These are phyloP conservation scores for Colletotrichum sp. DNA, from an alignment of 2,329 filamentous ascomycete species.

Conservation along the genomic window DNA sequence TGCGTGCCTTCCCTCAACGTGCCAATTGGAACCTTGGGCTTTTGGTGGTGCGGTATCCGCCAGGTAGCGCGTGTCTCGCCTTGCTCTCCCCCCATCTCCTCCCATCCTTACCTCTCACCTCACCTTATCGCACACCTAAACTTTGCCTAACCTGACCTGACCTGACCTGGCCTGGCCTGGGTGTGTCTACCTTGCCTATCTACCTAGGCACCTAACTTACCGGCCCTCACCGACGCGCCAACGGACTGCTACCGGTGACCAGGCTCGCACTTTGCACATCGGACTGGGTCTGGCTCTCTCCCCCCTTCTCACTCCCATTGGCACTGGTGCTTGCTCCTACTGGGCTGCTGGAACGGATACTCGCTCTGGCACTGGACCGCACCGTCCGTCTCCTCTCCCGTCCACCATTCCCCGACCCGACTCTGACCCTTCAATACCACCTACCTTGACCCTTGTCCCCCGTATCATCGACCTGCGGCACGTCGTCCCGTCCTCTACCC, in stretches of 20 bases:
- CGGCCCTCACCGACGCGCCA: background rate
- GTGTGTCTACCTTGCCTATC: background rate
- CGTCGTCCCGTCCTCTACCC: slow-evolving; percentile 20
- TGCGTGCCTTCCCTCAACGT: background rate
- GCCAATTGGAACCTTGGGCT: background rate
- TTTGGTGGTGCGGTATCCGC: background rate
- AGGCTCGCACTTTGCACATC: background rate
- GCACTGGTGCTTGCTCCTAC: background rate
- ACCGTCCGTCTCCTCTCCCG: background rate
- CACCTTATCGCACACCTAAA: background rate
- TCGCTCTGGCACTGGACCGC: background rate
- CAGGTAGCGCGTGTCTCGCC: background rate
- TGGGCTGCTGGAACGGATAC: background rate
- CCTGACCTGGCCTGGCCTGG: background rate
- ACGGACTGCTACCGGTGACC: background rate
- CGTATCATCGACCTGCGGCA: slow-evolving; percentile 21
- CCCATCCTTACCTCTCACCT: background rate
- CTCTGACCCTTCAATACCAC: slow-evolving; percentile 12
- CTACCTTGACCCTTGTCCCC: slow-evolving; percentile 21
- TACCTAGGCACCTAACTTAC: background rate
- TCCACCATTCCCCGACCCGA: slow-evolving; percentile 4
- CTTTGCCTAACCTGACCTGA: background rate
- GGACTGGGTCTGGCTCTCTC: background rate
- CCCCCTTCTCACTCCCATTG: background rate
- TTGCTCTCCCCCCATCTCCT: background rate